These are phyloP conservation scores for Cyberlindnera euphorbiae DNA, from an alignment of 805 yeast genomes.

Conservation along the genomic window DNA sequence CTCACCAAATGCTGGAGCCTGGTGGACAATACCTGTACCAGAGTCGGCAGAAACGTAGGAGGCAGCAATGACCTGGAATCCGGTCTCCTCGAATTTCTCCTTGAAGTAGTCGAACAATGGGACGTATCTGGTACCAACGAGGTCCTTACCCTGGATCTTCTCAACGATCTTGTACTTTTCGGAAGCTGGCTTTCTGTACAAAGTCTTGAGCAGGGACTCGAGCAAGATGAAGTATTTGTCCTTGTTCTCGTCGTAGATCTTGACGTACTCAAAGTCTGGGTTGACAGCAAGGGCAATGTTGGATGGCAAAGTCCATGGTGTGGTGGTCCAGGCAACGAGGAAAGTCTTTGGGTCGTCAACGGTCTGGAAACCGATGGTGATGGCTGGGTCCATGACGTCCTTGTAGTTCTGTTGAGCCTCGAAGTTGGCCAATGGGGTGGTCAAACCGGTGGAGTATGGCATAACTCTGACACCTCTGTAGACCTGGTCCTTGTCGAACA, in stretches of 20 bases:
- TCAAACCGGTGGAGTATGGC: slow-evolving; percentile 98
- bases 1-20: slow-evolving; percentile 99
- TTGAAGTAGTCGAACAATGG: slow-evolving; percentile 83
- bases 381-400: slow-evolving; percentile 96
- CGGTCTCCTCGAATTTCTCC: slow-evolving; percentile 69
- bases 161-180: slow-evolving; percentile 85
- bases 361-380: slow-evolving; percentile 84
- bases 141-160: slow-evolving; percentile 70
- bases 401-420: slow-evolving; percentile 98
- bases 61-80: slow-evolving; percentile 76
- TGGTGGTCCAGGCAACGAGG: slow-evolving; percentile 97
- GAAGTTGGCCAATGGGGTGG: slow-evolving; percentile 94
- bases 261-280: slow-evolving; percentile 86
- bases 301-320: slow-evolving; percentile 99
- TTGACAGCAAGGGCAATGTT: slow-evolving; percentile 89
- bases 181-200: slow-evolving; percentile 91
- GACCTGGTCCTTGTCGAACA: slow-evolving; percentile 80
- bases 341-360: slow-evolving; percentile 75
- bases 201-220: slow-evolving; percentile 74
- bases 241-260: slow-evolving; percentile 85
- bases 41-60: slow-evolving; percentile 87
- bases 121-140: slow-evolving; percentile 72
- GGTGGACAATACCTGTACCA: slow-evolving; percentile 99
- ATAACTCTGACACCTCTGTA: slow-evolving; percentile 95
- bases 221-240: slow-evolving; percentile 77